Evolutionary conservation across 768 basidiomycete species (phyloP).

Genomic region (Tulasnella sp.): DNA sequence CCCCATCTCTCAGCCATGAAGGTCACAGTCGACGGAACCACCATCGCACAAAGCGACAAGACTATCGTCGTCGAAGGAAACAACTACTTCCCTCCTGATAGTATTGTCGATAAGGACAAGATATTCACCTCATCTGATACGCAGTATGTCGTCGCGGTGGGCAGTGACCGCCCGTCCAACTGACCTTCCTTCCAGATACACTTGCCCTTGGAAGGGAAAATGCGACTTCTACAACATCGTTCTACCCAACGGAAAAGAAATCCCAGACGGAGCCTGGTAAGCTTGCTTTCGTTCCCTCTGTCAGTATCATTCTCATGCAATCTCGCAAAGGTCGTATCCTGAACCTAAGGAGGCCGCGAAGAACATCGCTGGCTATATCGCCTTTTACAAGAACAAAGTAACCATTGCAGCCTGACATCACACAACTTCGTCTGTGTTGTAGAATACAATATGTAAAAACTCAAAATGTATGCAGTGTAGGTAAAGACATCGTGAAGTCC

Average conservation of each 20-base stretch:
- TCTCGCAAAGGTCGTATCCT: constrained; percentile 52
- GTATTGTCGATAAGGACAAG: constrained; percentile 31
- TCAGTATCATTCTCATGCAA: background rate
- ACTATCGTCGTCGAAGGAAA: constrained; percentile 55
- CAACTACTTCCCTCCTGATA: constrained; percentile 58
- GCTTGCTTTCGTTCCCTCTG: constrained; percentile 16
- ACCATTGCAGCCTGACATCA: background rate
- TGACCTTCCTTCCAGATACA: constrained; percentile 28
- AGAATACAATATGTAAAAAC: background rate
- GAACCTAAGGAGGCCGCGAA: constrained; percentile 43
- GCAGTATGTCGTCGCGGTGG: constrained; percentile 28
- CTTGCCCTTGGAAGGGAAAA: constrained; percentile 68
- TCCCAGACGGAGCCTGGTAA: constrained; percentile 58
- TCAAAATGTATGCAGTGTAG: background rate
- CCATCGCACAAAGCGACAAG: constrained; percentile 46
- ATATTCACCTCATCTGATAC: constrained; percentile 43
- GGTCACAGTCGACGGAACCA: constrained; percentile 37
- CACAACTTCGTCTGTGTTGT: background rate
- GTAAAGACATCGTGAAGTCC: background rate
- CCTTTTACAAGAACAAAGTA: constrained; percentile 60
- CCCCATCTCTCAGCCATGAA: constrained; percentile 24
- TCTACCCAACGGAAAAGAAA: constrained; percentile 33
- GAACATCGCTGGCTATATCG: constrained; percentile 53
- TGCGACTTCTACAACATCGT: constrained; percentile 56
- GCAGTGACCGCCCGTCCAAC: background rate